phyloP scores from a whole-genome alignment of 2,329 filamentous ascomycete species.

The Neofusicoccum parvum region DNA sequence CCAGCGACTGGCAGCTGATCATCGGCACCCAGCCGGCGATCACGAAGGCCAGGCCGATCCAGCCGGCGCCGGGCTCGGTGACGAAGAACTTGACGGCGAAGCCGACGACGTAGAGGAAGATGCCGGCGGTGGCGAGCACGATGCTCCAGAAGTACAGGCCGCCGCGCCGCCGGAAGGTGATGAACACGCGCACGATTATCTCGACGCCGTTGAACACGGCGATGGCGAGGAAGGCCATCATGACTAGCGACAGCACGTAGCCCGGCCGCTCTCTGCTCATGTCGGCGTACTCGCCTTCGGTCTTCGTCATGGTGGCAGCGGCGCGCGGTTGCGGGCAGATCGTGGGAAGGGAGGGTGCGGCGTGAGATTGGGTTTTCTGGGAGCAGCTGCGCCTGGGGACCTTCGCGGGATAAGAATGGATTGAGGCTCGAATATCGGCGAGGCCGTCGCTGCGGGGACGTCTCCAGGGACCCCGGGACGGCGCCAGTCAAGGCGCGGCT shows the following conservation, averaged over 20 bases:
- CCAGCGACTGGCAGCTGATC: slow-evolving; percentile 64
- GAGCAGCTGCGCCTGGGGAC: neutral
- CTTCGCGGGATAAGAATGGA: neutral
- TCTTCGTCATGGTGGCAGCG: neutral
- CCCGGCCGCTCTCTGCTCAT: neutral
- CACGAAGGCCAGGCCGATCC: slow-evolving; percentile 38
- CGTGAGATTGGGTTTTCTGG: neutral
- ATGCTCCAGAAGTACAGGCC: slow-evolving; percentile 56
- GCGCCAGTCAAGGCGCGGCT: neutral
- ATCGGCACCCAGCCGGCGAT: slow-evolving; percentile 61
- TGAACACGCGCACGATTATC: slow-evolving; percentile 32
- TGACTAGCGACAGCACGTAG: neutral
- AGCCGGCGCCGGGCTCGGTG: slow-evolving; percentile 24
- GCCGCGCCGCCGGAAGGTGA: slow-evolving; percentile 50
- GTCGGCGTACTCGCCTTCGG: neutral
- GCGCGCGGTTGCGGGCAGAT: neutral
- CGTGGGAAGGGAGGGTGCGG: neutral
- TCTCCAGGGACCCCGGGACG: neutral
- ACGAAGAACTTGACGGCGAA: slow-evolving; percentile 50
- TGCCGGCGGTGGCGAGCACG: slow-evolving; percentile 45
- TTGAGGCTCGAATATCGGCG: neutral
- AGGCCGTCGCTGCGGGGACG: neutral
- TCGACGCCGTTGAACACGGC: slow-evolving; percentile 7
- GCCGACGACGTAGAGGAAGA: slow-evolving; percentile 51
- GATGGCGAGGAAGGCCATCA: neutral